phyloP scores from a whole-genome alignment of 1,139 yeast species.

The Pichia sorboxylosa region DNA sequence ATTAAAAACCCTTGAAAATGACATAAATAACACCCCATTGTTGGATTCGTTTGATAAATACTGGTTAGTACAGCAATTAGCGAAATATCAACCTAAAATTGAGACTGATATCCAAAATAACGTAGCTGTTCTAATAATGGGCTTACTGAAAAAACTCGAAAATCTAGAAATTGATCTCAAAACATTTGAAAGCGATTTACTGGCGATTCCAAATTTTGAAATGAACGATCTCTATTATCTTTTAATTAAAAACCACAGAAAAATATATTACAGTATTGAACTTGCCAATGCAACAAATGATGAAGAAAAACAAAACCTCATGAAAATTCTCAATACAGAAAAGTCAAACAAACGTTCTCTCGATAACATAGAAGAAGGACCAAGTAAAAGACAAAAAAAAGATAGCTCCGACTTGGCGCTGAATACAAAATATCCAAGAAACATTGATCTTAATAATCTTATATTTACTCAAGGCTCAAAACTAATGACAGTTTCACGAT shows the following conservation, averaged over 20 bases:
- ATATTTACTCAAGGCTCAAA: constrained; percentile 66
- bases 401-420: not conserved
- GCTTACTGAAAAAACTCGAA: constrained; percentile 24
- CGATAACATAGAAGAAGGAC: constrained; percentile 10
- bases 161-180: constrained; percentile 27
- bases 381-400: not conserved
- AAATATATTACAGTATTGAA: constrained; percentile 20
- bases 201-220: constrained; percentile 40
- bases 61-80: constrained; percentile 38
- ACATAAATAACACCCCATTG: constrained; percentile 4
- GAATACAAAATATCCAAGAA: constrained; percentile 30
- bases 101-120: constrained; percentile 27
- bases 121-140: constrained; percentile 18
- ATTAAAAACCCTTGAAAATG: constrained; percentile 6
- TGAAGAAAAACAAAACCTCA: constrained; percentile 10
- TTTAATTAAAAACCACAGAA: constrained; percentile 34
- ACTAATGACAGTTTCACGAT: constrained; percentile 52
- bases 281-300: constrained; percentile 14
- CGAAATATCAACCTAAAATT: constrained; percentile 23
- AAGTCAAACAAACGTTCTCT: constrained; percentile 2
- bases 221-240: constrained; percentile 37
- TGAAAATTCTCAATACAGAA: constrained; percentile 1
- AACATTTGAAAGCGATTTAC: constrained; percentile 40
- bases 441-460: constrained; percentile 53
- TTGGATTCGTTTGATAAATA: constrained; percentile 32